phyloP scores from a whole-genome alignment of 371 early-diverging fungal genomes.

The Mortierella sp. region DNA sequence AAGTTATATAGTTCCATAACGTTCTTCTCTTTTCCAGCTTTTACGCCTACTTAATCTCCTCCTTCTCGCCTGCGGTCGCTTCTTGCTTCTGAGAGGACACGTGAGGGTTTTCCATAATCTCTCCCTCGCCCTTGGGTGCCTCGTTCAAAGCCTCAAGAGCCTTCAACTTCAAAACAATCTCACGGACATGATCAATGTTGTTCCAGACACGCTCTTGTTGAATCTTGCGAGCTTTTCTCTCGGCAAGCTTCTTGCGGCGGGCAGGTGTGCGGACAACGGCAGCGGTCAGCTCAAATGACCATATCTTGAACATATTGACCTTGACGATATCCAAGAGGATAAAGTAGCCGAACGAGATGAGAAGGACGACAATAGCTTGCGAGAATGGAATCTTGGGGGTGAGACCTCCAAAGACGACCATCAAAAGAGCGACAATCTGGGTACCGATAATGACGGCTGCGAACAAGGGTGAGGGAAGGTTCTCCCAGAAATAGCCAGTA shows the following conservation, averaged over 20 bases:
- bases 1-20: not conserved
- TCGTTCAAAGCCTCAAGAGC: constrained; percentile 43
- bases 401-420: constrained; percentile 82
- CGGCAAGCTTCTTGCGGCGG: constrained; percentile 67
- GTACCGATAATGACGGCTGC: constrained; percentile 88
- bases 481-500: constrained; percentile 86
- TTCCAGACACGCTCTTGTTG: constrained; percentile 46
- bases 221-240: constrained; percentile 56
- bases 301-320: constrained; percentile 74
- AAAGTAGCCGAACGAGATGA: constrained; percentile 70
- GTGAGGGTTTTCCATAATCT: constrained; percentile 13
- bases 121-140: constrained; percentile 3
- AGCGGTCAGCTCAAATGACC: constrained; percentile 82
- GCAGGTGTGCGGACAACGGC: constrained; percentile 74
- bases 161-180: constrained; percentile 39
- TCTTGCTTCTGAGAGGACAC: not conserved
- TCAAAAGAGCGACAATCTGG: constrained; percentile 89
- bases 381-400: constrained; percentile 61
- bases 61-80: constrained; percentile 3
- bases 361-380: constrained; percentile 67
- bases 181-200: constrained; percentile 39
- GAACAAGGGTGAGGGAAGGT: constrained; percentile 83
- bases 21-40: not conserved
- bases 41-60: not conserved
- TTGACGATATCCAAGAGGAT: constrained; percentile 83